phyloP scores from a whole-genome alignment of 192 early-diverging fungal species.

The Gaertneriomyces semiglobifer region DNA sequence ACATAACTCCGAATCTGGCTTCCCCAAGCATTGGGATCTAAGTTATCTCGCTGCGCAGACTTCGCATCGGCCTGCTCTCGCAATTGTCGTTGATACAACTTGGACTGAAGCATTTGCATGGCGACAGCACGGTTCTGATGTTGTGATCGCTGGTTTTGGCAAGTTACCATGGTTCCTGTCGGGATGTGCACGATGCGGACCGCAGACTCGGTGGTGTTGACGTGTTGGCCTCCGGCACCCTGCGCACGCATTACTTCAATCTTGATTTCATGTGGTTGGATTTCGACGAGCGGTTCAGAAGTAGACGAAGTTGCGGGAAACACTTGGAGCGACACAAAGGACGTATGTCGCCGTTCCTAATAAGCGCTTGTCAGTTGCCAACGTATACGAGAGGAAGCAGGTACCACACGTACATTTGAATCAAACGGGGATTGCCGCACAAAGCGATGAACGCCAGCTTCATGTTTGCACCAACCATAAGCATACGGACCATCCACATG shows the following conservation, averaged over 20 bases:
- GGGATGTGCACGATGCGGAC: conserved; percentile 92
- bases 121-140: conserved; percentile 86
- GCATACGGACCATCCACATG: conserved; percentile 48
- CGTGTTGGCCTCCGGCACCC: conserved; percentile 70
- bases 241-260: conserved; percentile 53
- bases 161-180: conserved; percentile 77
- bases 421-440: conserved; percentile 54
- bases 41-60: conserved; percentile 29
- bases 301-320: conserved; percentile 25
- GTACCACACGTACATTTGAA: conserved; percentile 21
- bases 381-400: neutral
- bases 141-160: conserved; percentile 92
- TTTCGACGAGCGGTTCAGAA: conserved; percentile 20
- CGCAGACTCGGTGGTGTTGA: conserved; percentile 93
- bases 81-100: conserved; percentile 59
- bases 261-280: conserved; percentile 48
- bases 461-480: conserved; percentile 53
- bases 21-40: conserved; percentile 54
- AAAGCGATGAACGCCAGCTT: conserved; percentile 52
- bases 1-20: conserved; percentile 60
- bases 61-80: conserved; percentile 37
- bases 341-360: conserved; percentile 54
- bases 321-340: conserved; percentile 49
- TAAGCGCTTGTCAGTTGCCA: neutral
- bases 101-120: conserved; percentile 74